phyloP scores from a whole-genome alignment of 352 stramenopile species.

The Phytophthora ramorum region DNA sequence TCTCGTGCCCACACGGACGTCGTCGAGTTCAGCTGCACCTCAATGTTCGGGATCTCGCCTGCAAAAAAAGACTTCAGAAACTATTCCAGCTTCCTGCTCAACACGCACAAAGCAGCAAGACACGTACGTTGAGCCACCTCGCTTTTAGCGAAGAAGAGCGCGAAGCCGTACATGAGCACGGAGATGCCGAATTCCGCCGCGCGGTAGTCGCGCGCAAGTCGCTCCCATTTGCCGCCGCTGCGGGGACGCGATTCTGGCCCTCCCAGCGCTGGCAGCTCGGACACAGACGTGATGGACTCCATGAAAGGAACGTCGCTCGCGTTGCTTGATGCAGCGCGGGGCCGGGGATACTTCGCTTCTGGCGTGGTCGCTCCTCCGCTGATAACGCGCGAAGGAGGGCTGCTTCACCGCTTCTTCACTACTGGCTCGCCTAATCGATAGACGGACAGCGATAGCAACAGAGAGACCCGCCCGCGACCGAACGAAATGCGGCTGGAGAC shows the following conservation, averaged over 20 bases:
- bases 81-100: conserved; percentile 9
- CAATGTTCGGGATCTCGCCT: conserved; percentile 64
- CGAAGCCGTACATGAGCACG: conserved; percentile 44
- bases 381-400: conserved; percentile 24
- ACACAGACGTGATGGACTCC: conserved; percentile 35
- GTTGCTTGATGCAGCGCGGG: conserved; percentile 34
- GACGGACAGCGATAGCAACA: conserved; percentile 21
- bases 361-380: conserved; percentile 19
- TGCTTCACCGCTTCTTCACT: conserved; percentile 35
- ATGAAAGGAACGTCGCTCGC: conserved; percentile 46
- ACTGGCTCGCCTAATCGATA: conserved; percentile 30
- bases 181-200: conserved; percentile 43
- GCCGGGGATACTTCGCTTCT: conserved; percentile 4
- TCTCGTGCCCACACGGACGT: conserved; percentile 61
- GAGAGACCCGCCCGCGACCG: conserved; percentile 8
- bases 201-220: conserved; percentile 32
- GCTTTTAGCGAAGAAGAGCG: conserved; percentile 46
- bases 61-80: conserved; percentile 17
- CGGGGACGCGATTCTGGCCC: not conserved
- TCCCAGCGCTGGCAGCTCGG: conserved; percentile 21
- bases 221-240: conserved; percentile 27
- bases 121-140: conserved; percentile 46
- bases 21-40: conserved; percentile 55
- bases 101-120: not conserved
- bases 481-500: conserved; percentile 16